These are phyloP conservation scores for Zymoseptoria brevis DNA, from an alignment of 2,329 filamentous ascomycete genomes.

Conservation along the genomic window DNA sequence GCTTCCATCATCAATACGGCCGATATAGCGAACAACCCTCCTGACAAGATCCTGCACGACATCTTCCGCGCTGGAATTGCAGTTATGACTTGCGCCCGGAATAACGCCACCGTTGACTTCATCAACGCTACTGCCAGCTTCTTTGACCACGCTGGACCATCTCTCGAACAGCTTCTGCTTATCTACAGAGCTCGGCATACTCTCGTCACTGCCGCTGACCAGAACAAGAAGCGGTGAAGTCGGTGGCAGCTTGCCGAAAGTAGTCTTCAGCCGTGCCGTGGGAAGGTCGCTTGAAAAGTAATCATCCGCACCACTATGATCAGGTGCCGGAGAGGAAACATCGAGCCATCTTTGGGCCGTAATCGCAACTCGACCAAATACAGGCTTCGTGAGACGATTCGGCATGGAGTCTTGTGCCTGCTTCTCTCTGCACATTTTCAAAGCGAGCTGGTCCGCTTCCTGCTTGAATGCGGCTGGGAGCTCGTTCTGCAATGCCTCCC, in stretches of 20 bases:
- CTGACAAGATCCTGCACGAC: conserved; percentile 43
- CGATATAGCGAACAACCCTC: conserved; percentile 46
- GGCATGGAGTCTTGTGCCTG: conserved; percentile 50
- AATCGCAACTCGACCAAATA: conserved; percentile 36
- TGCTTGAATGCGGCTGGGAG: conserved; percentile 40
- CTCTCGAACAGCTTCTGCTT: conserved; percentile 49
- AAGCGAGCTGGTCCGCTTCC: conserved; percentile 37
- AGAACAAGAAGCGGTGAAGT: conserved; percentile 54
- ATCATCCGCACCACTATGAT: conserved; percentile 65
- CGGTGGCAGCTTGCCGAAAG: conserved; percentile 57
- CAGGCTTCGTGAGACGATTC: conserved; percentile 21
- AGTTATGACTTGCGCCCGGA: conserved; percentile 44
- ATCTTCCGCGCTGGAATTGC: conserved; percentile 39
- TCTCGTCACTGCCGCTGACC: conserved; percentile 59
- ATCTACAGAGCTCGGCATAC: conserved; percentile 51
- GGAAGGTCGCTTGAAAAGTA: conserved; percentile 77
- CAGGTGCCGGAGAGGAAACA: conserved; percentile 48
- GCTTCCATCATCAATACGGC: conserved; percentile 18
- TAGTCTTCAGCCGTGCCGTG: conserved; percentile 47
- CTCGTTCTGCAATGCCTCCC: conserved; percentile 52
- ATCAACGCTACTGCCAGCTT: conserved; percentile 42
- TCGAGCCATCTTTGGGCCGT: conserved; percentile 53
- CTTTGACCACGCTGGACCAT: conserved; percentile 45
- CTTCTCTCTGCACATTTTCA: conserved; percentile 37
- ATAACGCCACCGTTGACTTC: conserved; percentile 43